Base-by-base conservation (phyloP, 345 rosid species). In the Melaleuca quinquenervia region DNA sequence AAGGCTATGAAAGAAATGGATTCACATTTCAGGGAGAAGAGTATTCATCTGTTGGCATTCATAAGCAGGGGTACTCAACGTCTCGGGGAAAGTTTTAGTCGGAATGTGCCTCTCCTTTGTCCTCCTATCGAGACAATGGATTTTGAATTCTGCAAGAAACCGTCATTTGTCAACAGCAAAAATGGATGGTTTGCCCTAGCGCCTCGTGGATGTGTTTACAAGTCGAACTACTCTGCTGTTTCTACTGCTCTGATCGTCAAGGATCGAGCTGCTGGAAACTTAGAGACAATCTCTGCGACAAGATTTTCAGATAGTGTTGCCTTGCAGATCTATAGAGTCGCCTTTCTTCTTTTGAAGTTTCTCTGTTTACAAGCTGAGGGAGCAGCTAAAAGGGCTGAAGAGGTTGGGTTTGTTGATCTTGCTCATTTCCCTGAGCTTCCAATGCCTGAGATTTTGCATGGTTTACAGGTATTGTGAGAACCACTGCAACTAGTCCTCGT, bases 371-470 rank as follows among this genome's bases (percentile, higher is more conserved):
- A 97, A 92, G 98, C 98, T 36, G 90, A 94, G 89, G 93, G 95
- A 88, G 96, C 95, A 82, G 94, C 96, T 85, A 92, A 89, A 90
- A 91, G 98, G 90, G 96, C 98, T 16, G 98, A 94, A 86, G 98
- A 95, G 86, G 91, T 95, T 89, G 98, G 95, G 64, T 95, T 92
- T 90, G 91, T 96, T 11, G 98, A 95, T 93, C 94, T 96, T 89
- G 92, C 96, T 87, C 93, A 91, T 89, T 92, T 96, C 89, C 98
- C 98, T 1, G 99, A 96, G 94, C 97, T 97, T 83, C 98, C 99
- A 50, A 94, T 96, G 96, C 98, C 96, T 10, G 96, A 96, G 89
- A 96, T 97, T 83, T 91, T 96, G 82, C 99, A 95, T 80, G 98
- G 96, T 52, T 85, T 96, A 86, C 98, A 97, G 98, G 98, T 97